Evolutionary conservation across 2,329 filamentous ascomycete genomes (phyloP), one percentile per base, ranked within the genome.

Genomic region (Parafenestella ontariensis): DNA sequence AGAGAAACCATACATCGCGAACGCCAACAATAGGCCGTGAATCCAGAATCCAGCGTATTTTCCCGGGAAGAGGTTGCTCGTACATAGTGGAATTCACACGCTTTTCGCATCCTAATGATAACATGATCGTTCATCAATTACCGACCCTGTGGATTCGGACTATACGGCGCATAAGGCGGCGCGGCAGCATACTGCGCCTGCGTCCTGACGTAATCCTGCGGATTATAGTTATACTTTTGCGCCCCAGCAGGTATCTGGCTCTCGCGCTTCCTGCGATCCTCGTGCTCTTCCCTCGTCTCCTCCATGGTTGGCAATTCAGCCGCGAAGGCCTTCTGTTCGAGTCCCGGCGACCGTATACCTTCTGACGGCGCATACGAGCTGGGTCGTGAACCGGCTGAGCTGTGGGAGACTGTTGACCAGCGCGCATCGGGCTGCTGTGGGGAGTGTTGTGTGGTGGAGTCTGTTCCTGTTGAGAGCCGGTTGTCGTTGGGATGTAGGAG

Each of bases 321-420:
- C 2, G 72, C 67, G 34, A 76, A 76, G 1, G 54, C 56, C 29
- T 72, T 75, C 36, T 71, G 65, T 8, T 76, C 73, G 3, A 71
- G 54, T 3, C 66, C 69, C 0, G 74, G 74, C 1, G 69, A 73
- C 39, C 72, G 70, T 52, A 74, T 61, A 29, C 70, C 68, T 1
- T 74, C 73, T 1, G 74, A 76, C 0, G 62, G 54, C 5, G 71
- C 61, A 49, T 76, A 76, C 2, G 74, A 76, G 42, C 59, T 72
- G 0, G 74, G 73, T 2, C 72, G 68, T 18, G 74, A 74, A 41
- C 65, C 65, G 1, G 61, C 39, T 3, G 65, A 63, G 50, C 62
- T 65, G 33, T 71, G 66, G 36, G 69, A 70, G 15, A 56, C 57
- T 10, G 63, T 63, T 11, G 72, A 75, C 74, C 73, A 76, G 37